A percentile compares a stretch with the other conserved stretches of the same genome.
phyloP scores from a whole-genome alignment of 306 rosid genomes.

The Herpetospermum pedunculosum region DNA sequence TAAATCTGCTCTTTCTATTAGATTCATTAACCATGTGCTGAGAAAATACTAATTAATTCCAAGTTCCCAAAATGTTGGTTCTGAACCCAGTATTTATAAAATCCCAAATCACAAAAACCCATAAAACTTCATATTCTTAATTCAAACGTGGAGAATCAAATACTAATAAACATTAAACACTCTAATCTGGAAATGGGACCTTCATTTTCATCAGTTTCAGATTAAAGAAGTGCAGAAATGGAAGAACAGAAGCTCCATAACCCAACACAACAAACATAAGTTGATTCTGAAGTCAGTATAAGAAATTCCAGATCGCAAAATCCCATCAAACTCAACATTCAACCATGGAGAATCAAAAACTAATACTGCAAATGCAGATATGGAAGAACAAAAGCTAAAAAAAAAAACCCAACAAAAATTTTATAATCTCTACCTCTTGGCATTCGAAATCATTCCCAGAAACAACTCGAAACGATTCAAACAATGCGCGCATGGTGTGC shows the following conservation, averaged over 20 bases:
- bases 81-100: neutral
- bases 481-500: constrained; percentile 71
- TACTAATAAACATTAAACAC: no score
- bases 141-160: neutral
- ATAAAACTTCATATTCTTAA: neutral
- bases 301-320: neutral
- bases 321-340: neutral
- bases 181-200: neutral
- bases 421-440: constrained; percentile 47
- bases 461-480: constrained; percentile 40
- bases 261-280: neutral
- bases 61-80: neutral
- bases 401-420: neutral
- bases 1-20: neutral
- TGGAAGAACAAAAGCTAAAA: neutral
- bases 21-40: neutral
- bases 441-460: constrained; percentile 40
- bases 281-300: neutral
- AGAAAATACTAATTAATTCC: constrained; percentile 3
- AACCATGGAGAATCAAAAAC: neutral
- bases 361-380: neutral
- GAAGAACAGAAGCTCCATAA: neutral
- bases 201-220: neutral
- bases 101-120: constrained; percentile 5
- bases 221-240: neutral